Percentiles rank a stretch among this genome's conserved stretches.
Evolutionary conservation across 2,329 filamentous ascomycete genomes (phyloP).

Genomic region (Penicillium psychrosexuale): DNA sequence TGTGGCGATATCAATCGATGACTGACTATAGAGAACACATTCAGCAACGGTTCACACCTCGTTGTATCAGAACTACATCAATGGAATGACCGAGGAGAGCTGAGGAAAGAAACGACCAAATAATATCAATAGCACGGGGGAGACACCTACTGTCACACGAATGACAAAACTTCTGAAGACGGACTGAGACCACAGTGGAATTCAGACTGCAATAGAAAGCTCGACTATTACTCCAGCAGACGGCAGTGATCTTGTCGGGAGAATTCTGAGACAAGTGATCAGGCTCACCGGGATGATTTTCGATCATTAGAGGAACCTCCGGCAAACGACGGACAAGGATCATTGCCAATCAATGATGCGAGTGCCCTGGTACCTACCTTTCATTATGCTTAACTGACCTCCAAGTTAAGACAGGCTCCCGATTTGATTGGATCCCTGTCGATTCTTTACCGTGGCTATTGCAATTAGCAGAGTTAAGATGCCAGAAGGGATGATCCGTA

Average conservation of each 20-base stretch:
- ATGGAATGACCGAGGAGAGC: background rate
- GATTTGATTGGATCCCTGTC: background rate
- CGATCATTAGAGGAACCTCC: background rate
- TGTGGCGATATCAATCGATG: background rate
- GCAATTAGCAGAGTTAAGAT: background rate
- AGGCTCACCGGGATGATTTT: background rate
- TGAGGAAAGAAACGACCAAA: background rate
- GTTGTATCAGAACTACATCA: background rate
- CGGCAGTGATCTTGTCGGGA: too few species aligned
- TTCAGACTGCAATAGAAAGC: background rate
- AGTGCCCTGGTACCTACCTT: background rate
- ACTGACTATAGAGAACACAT: background rate
- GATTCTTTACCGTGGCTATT: background rate
- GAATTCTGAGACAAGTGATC: background rate
- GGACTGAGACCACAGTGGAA: too few species aligned
- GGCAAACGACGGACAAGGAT: background rate
- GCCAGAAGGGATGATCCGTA: background rate
- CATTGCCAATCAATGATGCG: slow-evolving; percentile 4
- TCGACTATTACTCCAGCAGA: background rate
- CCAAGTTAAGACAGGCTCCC: background rate
- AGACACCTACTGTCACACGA: background rate
- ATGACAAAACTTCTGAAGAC: background rate
- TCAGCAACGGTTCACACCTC: background rate
- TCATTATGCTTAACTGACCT: background rate
- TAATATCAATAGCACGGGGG: background rate